These are phyloP conservation scores for Leccinum uliginosum DNA, from an alignment of 768 basidiomycete species.

Conservation along the genomic window DNA sequence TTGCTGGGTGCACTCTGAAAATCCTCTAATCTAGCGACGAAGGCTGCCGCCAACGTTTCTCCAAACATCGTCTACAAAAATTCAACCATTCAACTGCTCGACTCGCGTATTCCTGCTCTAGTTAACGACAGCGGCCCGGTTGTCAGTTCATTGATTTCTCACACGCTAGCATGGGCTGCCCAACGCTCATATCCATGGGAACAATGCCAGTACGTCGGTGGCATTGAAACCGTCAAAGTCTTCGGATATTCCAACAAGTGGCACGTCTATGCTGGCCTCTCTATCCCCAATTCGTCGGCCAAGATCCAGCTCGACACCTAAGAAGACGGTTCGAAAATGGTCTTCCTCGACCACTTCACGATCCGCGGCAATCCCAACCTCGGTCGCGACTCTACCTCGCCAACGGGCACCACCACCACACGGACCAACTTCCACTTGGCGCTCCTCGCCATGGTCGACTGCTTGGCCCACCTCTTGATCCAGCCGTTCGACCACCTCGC, in stretches of 20 bases:
- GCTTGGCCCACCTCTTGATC: conserved; percentile 85
- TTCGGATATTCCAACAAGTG: conserved; percentile 96
- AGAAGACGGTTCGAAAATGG: conserved; percentile 42
- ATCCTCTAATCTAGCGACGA: too few species aligned
- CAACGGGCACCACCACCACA: conserved; percentile 11
- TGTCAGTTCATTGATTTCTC: conserved; percentile 4
- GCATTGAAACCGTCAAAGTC: conserved; percentile 95
- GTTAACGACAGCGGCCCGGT: too few species aligned
- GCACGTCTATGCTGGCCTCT: conserved; percentile 99
- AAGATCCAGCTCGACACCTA: conserved; percentile 85
- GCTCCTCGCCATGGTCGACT: conserved; percentile 97
- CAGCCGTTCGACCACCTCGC: conserved; percentile 88
- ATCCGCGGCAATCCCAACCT: conserved; percentile 45
- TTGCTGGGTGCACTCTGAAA: too few species aligned
- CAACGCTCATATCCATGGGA: conserved; percentile 90
- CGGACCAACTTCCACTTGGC: conserved; percentile 85
- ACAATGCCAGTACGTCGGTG: conserved; percentile 89
- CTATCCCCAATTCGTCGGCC: conserved; percentile 92
- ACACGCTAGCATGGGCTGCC: conserved; percentile 74
- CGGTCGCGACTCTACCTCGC: conserved; percentile 13
- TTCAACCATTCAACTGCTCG: too few species aligned
- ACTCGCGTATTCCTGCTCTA: too few species aligned
- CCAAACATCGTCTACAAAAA: too few species aligned
- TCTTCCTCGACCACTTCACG: conserved; percentile 88
- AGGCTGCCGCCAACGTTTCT: too few species aligned